Percentiles rank a stretch among this genome's conserved stretches.
phyloP scores from a whole-genome alignment of 2,329 filamentous ascomycete species.

The Xylariaceae sp. region DNA sequence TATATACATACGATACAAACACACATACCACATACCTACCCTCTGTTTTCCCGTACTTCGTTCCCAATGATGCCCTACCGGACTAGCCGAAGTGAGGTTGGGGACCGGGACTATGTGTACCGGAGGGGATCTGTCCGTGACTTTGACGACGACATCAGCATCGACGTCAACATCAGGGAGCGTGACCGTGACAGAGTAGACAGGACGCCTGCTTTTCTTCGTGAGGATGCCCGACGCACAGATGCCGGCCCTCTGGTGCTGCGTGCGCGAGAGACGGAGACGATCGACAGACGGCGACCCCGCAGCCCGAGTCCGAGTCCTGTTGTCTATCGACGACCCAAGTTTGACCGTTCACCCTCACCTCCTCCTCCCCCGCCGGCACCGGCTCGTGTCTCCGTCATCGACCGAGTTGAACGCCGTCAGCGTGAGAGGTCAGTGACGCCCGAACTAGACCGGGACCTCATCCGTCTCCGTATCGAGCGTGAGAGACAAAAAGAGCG shows the following conservation, averaged over 20 bases:
- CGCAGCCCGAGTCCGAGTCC: conserved; percentile 42
- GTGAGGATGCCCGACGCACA: conserved; percentile 43
- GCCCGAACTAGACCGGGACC: conserved; percentile 38
- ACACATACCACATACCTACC: not conserved
- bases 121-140: conserved; percentile 32
- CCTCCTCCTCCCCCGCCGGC: conserved; percentile 25
- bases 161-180: conserved; percentile 41
- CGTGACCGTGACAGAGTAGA: conserved; percentile 40
- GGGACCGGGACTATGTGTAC: conserved; percentile 42
- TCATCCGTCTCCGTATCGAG: conserved; percentile 46
- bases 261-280: conserved; percentile 51
- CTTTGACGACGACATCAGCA: conserved; percentile 31
- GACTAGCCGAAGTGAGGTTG: conserved; percentile 36
- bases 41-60: conserved; percentile 3
- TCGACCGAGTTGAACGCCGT: conserved; percentile 27
- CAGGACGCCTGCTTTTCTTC: conserved; percentile 47
- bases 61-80: conserved; percentile 25
- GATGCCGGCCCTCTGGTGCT: conserved; percentile 51
- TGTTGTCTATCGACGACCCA: conserved; percentile 37
- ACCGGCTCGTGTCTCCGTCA: conserved; percentile 25
- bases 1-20: not conserved
- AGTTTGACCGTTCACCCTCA: conserved; percentile 40
- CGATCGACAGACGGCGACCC: conserved; percentile 43
- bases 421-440: conserved; percentile 34
- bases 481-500: conserved; percentile 40